Conservation (phyloP, 257 asterid genomes). For the Solanum etuberosum region DNA sequence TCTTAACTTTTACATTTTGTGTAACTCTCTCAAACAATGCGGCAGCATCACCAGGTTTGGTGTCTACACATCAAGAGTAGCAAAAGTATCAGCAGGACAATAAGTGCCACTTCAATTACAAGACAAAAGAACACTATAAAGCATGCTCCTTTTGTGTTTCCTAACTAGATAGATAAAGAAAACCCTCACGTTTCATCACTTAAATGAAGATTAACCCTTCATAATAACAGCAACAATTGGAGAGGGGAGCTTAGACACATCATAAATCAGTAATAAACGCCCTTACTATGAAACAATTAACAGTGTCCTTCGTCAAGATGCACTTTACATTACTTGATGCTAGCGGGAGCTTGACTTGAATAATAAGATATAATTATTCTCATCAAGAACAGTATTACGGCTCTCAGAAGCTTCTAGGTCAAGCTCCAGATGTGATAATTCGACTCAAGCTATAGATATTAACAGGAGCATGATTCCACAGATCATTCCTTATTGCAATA, state of each 20-base stretch:
- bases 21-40: constrained; percentile 67
- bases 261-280: not conserved
- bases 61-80: constrained; percentile 29
- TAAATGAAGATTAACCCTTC: not conserved
- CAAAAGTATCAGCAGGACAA: not conserved
- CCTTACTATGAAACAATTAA: not conserved
- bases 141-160: not conserved
- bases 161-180: not conserved
- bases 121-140: not conserved
- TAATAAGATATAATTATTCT: not conserved
- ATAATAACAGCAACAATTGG: not conserved
- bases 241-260: not conserved
- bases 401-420: not conserved
- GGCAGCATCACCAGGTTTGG: constrained; percentile 58
- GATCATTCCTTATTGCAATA: not conserved
- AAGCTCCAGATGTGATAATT: not conserved
- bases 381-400: not conserved
- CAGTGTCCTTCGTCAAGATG: not conserved
- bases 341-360: not conserved
- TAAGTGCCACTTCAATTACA: not conserved
- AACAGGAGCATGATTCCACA: not conserved
- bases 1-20: constrained; percentile 66
- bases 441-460: not conserved
- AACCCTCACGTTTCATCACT: not conserved
- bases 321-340: not conserved